Base-by-base conservation (phyloP, 2,329 filamentous ascomycete species). In the Cladophialophora exuberans region DNA sequence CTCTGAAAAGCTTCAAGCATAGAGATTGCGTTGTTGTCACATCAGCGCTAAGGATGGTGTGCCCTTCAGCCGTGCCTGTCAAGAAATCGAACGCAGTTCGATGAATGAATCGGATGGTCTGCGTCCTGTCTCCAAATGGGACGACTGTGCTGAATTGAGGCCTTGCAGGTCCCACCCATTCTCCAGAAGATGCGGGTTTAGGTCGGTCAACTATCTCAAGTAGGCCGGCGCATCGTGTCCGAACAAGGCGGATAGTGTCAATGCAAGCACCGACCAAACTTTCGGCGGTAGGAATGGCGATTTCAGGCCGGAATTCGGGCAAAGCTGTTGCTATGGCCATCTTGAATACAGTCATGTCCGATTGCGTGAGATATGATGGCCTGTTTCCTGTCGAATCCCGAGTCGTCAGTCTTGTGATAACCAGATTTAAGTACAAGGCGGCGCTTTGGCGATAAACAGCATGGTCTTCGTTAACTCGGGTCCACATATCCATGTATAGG, bases 401-500 rank as follows among this genome's bases (percentile, higher is more conserved):
- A 15, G 7, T 15, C 3, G 23, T 9, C n/a, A 22, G 13, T 20
- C 6, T 20, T 18, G 17, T 48, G 15, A 48, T 35, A 4, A 38
- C 15, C 15, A 54, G 35, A 31, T 36, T 36, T 11, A 54, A 38
- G 20, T 35, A 54, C 7, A 17, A 15, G 6, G 51, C 51, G 4
- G 51, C 51, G n/a, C 13, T 17, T 26, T 28, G 31, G 18, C 43
- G 51, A 39, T 54, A 54, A 11, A 54, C 13, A 23, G 23, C 13
- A 23, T 54, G 26, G 22, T 48, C 45, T 9, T 35, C 45, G 25
- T 51, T 51, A 13, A 53, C 11, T 9, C 41, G 28, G 25, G 39
- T 25, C 38, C 33, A 42, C 41, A 50, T 54, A 3, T 33, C n/a
- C 18, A 41, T 15, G 31, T 54, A 57, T 22, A 58, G 36, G 15